Percentiles rank a stretch among this genome's conserved stretches.
Conservation (phyloP, 177 flowering plant species). For the Vitis hybrid region DNA sequence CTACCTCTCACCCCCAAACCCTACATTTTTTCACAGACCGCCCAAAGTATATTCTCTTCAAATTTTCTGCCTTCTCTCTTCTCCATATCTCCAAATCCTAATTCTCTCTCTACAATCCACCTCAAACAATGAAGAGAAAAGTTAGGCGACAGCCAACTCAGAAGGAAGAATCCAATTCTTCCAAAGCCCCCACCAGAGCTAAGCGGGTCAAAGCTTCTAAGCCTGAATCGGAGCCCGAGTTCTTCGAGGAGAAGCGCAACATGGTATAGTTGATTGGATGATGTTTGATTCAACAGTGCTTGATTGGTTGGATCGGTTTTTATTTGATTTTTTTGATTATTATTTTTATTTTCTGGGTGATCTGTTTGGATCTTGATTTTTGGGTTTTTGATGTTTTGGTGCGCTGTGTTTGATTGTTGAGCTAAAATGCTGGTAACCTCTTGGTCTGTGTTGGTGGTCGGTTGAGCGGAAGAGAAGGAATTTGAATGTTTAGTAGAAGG, state of each 20-base stretch:
- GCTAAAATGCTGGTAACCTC: not conserved
- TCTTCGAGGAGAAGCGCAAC: slow-evolving; percentile 57
- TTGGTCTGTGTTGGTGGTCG: too few relatives aligned
- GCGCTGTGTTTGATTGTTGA: not conserved
- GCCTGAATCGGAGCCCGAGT: slow-evolving; percentile 46
- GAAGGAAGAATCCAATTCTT: slow-evolving; percentile 19
- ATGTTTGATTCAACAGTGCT: not conserved
- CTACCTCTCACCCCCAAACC: not conserved
- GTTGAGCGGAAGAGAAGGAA: too few relatives aligned
- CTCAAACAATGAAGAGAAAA: slow-evolving; percentile 32
- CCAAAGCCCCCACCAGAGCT: slow-evolving; percentile 21
- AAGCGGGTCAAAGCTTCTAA: slow-evolving; percentile 41
- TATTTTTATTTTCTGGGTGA: not conserved
- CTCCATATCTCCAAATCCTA: slow-evolving; percentile 4
- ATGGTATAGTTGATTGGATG: slow-evolving; percentile 31
- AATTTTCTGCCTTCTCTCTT: not conserved
- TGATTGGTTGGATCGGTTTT: not conserved
- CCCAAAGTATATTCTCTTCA: not conserved
- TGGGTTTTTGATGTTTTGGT: not conserved
- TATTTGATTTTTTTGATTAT: too few relatives aligned
- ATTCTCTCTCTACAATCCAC: not conserved
- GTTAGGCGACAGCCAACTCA: slow-evolving; percentile 33
- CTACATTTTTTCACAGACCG: not conserved
- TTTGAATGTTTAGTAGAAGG: too few relatives aligned
- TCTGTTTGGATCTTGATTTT: not conserved